These are phyloP conservation scores for Combretum micranthum DNA, from an alignment of 345 rosid species.

Conservation along the genomic window DNA sequence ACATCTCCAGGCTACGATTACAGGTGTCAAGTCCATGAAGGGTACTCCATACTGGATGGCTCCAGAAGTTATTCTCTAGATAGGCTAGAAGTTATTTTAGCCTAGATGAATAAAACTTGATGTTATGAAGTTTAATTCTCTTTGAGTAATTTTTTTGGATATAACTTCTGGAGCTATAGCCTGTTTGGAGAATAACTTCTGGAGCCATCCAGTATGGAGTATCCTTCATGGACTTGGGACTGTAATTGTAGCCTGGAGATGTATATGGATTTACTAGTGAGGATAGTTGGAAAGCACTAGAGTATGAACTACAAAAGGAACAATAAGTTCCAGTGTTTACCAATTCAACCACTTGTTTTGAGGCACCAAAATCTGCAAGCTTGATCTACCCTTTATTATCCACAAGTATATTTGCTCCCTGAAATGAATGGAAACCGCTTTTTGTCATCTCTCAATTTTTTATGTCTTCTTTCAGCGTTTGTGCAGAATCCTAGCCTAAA, in stretches of 20 bases:
- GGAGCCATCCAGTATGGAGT: no score
- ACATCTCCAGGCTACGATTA: slow-evolving; percentile 61
- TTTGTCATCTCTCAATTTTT: no score
- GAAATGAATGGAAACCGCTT: slow-evolving; percentile 22
- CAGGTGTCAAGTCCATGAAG: slow-evolving; percentile 97
- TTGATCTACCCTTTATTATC: slow-evolving; percentile 93
- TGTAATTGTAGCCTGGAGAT: slow-evolving; percentile 63
- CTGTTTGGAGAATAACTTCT: slow-evolving; percentile 94
- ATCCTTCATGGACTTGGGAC: slow-evolving; percentile 97
- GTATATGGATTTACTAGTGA: slow-evolving; percentile 7
- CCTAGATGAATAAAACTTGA: no score
- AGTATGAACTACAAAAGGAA: neutral
- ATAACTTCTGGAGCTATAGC: no score
- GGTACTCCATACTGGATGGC: slow-evolving; percentile 99
- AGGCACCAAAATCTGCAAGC: slow-evolving; percentile 99
- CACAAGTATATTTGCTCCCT: slow-evolving; percentile 96
- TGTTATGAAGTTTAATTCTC: neutral
- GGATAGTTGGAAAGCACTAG: slow-evolving; percentile 14
- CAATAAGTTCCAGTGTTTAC: slow-evolving; percentile 36
- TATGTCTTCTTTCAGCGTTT: no score
- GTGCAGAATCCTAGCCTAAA: no score
- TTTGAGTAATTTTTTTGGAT: neutral
- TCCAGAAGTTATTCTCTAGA: slow-evolving; percentile 94
- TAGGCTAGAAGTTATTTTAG: slow-evolving; percentile 49
- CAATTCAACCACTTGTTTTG: slow-evolving; percentile 92